These are phyloP conservation scores for Arctium lappa DNA, from an alignment of 129 eudicot genomes.

Conservation along the genomic window DNA sequence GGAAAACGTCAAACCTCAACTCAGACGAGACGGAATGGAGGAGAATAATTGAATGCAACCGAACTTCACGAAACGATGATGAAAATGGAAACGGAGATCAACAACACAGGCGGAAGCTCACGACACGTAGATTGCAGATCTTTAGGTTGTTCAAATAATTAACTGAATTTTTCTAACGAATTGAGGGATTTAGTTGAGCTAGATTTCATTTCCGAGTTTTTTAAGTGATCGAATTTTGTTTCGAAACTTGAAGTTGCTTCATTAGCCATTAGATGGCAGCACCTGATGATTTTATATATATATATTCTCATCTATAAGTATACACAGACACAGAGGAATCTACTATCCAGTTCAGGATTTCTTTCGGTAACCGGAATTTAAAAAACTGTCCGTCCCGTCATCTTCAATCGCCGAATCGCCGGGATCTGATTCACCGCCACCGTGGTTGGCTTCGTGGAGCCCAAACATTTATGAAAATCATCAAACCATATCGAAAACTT, in stretches of 20 bases:
- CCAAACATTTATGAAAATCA: neutral
- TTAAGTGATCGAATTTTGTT: neutral
- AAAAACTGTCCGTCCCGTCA: constrained; percentile 32
- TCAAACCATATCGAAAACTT: neutral
- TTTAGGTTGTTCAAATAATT: neutral
- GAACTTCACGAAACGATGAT: constrained; percentile 2
- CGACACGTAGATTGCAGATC: neutral
- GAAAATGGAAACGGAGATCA: neutral
- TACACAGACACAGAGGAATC: constrained; percentile 13
- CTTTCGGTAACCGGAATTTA: constrained; percentile 35
- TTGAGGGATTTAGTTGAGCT: neutral
- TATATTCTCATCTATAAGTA: constrained; percentile 23
- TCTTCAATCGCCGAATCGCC: constrained; percentile 7
- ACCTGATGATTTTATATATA: constrained; percentile 1
- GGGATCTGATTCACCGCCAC: constrained; percentile 11
- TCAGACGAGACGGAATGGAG: neutral
- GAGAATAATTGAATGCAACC: neutral
- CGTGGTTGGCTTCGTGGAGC: neutral
- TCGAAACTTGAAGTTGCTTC: constrained; percentile 14
- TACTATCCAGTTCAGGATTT: constrained; percentile 15
- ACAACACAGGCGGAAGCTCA: neutral
- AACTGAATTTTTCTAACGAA: neutral
- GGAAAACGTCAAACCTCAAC: constrained; percentile 5
- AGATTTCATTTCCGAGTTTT: neutral
- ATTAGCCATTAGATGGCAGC: constrained; percentile 16